Percentiles rank a stretch among this genome's conserved stretches.
Evolutionary conservation across 1,139 yeast genomes (phyloP).

Genomic region (Eremothecium sinecaudum): DNA sequence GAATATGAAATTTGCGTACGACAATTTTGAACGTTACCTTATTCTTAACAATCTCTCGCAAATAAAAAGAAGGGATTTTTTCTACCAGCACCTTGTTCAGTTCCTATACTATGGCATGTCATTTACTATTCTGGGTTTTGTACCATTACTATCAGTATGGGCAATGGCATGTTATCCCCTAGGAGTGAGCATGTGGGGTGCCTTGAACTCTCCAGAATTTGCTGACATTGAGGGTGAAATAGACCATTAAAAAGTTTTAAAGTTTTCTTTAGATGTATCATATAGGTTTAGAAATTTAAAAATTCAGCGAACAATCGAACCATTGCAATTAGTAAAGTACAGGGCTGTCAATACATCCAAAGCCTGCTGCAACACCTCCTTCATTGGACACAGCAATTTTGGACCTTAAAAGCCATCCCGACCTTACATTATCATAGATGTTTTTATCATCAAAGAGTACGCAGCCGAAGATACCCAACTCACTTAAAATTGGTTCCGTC

Average conservation of each 20-base stretch:
- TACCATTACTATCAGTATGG: conserved; percentile 3
- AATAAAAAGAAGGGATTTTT: conserved; percentile 2
- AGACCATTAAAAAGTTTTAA: too few species aligned
- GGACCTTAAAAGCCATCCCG: conserved; percentile 84
- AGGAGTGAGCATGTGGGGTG: conserved; percentile 1
- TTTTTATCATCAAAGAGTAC: conserved; percentile 60
- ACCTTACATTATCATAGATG: conserved; percentile 50
- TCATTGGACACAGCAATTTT: conserved; percentile 81
- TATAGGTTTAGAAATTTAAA: too few species aligned
- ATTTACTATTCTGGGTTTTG: not conserved
- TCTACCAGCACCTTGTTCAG: conserved; percentile 3
- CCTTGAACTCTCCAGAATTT: not conserved
- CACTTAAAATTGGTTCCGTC: conserved; percentile 69
- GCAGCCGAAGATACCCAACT: conserved; percentile 84
- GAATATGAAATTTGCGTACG: conserved; percentile 1
- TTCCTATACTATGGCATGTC: conserved; percentile 2
- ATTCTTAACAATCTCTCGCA: not conserved
- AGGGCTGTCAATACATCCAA: conserved; percentile 86
- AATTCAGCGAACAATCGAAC: too few species aligned
- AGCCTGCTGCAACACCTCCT: conserved; percentile 99
- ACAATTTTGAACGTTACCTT: conserved; percentile 1
- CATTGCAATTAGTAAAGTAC: conserved; percentile 26
- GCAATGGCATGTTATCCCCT: conserved; percentile 3
- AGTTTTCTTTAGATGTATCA: too few species aligned
- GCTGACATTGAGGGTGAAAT: too few species aligned